Conservation (phyloP, 768 basidiomycete genomes). For the Trametes cubensis region DNA sequence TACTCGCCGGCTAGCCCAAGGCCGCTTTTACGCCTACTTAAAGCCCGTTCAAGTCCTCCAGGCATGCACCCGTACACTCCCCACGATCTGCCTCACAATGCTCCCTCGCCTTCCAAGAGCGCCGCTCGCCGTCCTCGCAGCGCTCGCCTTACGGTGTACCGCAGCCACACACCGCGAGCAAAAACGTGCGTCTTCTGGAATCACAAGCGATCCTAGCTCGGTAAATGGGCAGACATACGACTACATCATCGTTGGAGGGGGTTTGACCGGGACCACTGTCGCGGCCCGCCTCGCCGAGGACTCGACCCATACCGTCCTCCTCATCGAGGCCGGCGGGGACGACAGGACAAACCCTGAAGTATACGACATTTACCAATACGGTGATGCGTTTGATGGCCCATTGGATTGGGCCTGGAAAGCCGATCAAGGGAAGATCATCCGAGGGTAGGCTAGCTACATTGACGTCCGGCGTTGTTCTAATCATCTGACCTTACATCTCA, state of each 20-base stretch:
- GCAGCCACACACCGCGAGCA: background rate
- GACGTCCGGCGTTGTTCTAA: background rate
- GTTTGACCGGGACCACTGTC: constrained; percentile 51
- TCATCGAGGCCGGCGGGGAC: constrained; percentile 57
- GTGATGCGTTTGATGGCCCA: constrained; percentile 43
- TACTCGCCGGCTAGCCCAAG: background rate
- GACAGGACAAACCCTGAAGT: constrained; percentile 47
- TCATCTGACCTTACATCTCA: constrained; percentile 12
- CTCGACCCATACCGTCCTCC: constrained; percentile 43
- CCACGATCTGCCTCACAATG: background rate
- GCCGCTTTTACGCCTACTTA: background rate
- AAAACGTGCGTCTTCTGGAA: constrained; percentile 10
- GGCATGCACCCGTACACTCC: background rate
- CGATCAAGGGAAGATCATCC: constrained; percentile 27
- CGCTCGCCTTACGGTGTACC: background rate
- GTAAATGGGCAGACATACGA: constrained; percentile 28
- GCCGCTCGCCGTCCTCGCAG: background rate
- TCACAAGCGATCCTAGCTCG: constrained; percentile 1
- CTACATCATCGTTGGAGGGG: constrained; percentile 44
- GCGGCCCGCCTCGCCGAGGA: constrained; percentile 52
- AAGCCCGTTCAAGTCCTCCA: background rate
- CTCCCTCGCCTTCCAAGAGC: background rate
- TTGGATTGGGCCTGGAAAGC: constrained; percentile 40
- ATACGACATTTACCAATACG: constrained; percentile 50
- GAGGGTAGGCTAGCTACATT: constrained; percentile 36